These are phyloP conservation scores for Plantago coronopus DNA, from an alignment of 305 asterid genomes.

Conservation along the genomic window DNA sequence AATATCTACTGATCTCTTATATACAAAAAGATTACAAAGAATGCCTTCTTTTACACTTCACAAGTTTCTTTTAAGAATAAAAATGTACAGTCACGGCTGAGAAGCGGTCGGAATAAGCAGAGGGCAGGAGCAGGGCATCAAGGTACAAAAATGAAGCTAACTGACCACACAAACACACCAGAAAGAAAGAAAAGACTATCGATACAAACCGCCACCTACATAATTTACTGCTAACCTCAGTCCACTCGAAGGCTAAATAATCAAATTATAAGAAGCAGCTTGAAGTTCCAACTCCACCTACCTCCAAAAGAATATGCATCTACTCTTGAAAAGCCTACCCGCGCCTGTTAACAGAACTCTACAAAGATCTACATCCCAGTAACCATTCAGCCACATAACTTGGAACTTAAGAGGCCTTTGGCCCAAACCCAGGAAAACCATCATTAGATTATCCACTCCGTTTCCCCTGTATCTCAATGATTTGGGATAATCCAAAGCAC, in stretches of 20 bases:
- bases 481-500: constrained; percentile 12
- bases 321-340: constrained; percentile 33
- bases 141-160: constrained; percentile 30
- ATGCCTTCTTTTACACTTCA: constrained; percentile 38
- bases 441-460: constrained; percentile 18
- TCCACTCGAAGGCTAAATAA: constrained; percentile 50
- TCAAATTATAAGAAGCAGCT: constrained; percentile 50
- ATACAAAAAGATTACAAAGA: constrained; percentile 44
- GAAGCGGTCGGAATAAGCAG: constrained; percentile 25
- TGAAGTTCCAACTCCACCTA: constrained; percentile 34
- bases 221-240: constrained; percentile 38
- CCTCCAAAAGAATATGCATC: constrained; percentile 77
- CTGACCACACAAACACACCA: constrained; percentile 35
- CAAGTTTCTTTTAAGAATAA: constrained; percentile 27
- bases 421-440: constrained; percentile 26
- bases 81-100: constrained; percentile 39
- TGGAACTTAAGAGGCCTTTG: constrained; percentile 19
- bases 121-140: constrained; percentile 15
- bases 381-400: constrained; percentile 21
- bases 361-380: constrained; percentile 32
- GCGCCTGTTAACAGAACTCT: constrained; percentile 31
- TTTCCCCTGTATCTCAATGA: constrained; percentile 16
- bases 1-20: constrained; percentile 34
- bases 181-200: constrained; percentile 20
- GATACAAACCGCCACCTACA: constrained; percentile 35